A percentile compares a stretch with the other conserved stretches of the same genome.
Evolutionary conservation across 208 protist species (phyloP).

Genomic region (Leishmania guyanensis): DNA sequence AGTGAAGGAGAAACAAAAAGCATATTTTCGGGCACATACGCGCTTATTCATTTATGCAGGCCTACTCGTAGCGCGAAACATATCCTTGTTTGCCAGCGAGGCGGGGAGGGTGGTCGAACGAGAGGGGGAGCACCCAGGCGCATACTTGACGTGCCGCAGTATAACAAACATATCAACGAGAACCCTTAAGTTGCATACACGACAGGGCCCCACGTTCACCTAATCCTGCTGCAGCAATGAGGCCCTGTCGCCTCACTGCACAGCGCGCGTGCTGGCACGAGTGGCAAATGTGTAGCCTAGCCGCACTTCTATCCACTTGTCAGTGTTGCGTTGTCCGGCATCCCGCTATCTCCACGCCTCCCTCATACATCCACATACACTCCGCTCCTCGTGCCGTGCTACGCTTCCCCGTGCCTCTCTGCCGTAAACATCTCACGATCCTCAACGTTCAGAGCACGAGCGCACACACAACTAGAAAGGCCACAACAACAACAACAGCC

Average conservation of each 20-base stretch:
- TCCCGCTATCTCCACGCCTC: neutral
- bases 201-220: neutral
- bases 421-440: neutral
- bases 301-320: neutral
- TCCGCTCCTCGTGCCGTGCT: neutral
- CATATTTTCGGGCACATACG: neutral
- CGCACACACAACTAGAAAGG: neutral
- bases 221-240: neutral
- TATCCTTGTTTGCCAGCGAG: neutral
- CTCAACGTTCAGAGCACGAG: neutral
- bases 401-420: neutral
- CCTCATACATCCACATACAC: neutral
- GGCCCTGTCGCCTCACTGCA: neutral
- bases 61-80: neutral
- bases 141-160: neutral
- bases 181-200: neutral
- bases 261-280: neutral
- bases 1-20: neutral
- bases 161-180: neutral
- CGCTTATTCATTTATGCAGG: neutral
- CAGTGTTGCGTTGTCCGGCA: neutral
- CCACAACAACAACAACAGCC: neutral
- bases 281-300: neutral
- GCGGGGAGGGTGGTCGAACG: neutral
- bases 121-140: neutral